Evolutionary conservation across 768 basidiomycete species (phyloP).

Genomic region (Leucocoprinus birnbaumii): DNA sequence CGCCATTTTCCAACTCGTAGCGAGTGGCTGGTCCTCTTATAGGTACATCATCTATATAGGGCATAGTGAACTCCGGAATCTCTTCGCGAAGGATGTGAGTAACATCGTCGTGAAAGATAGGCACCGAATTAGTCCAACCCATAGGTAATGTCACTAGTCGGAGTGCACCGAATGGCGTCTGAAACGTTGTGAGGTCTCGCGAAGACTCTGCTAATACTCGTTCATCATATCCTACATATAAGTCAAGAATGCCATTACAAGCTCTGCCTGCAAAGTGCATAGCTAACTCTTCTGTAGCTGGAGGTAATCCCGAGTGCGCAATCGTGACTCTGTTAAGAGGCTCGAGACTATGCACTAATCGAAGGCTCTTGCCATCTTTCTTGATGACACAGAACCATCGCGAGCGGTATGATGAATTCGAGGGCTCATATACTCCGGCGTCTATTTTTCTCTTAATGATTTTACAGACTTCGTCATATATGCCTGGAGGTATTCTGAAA

Average conservation of each 20-base stretch:
- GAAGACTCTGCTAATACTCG: neutral
- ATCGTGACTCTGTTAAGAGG: slow-evolving; percentile 32
- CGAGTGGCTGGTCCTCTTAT: slow-evolving; percentile 26
- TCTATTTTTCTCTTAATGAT: slow-evolving; percentile 24
- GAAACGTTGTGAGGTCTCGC: slow-evolving; percentile 12
- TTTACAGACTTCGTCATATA: slow-evolving; percentile 7
- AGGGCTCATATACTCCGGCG: slow-evolving; percentile 29
- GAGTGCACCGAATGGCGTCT: slow-evolving; percentile 10
- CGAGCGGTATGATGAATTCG: slow-evolving; percentile 29
- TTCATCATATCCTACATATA: slow-evolving; percentile 11
- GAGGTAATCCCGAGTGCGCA: slow-evolving; percentile 24
- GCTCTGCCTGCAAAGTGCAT: slow-evolving; percentile 15
- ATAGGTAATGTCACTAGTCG: slow-evolving; percentile 11
- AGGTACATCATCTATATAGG: slow-evolving; percentile 33
- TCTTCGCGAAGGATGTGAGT: slow-evolving; percentile 27
- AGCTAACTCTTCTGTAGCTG: slow-evolving; percentile 24
- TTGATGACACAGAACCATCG: slow-evolving; percentile 36
- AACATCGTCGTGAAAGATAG: slow-evolving; percentile 12
- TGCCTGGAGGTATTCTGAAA: slow-evolving; percentile 15
- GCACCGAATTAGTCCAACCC: slow-evolving; percentile 14
- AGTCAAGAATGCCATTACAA: slow-evolving; percentile 3
- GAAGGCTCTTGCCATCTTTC: slow-evolving; percentile 27
- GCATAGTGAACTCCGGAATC: slow-evolving; percentile 28
- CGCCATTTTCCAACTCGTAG: slow-evolving; percentile 23
- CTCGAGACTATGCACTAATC: slow-evolving; percentile 32